Conservation (phyloP, 768 basidiomycete genomes). For the Infundibulicybe gibba region DNA sequence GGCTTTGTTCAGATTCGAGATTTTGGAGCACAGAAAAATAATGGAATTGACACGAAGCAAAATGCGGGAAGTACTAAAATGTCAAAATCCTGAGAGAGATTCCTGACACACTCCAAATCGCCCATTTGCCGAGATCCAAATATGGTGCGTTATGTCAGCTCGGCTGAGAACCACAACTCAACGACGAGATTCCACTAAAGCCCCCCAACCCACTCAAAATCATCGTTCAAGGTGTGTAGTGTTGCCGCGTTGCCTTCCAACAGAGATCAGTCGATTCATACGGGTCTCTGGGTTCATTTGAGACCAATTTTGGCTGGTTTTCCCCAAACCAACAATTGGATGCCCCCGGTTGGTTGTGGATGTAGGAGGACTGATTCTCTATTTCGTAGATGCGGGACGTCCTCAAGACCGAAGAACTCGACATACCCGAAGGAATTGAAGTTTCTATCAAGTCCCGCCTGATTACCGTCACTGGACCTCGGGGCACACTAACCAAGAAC, state of each 20-base stretch:
- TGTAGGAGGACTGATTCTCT: constrained; percentile 10
- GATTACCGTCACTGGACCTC: constrained; percentile 88
- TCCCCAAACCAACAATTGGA: constrained; percentile 24
- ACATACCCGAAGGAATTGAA: constrained; percentile 81
- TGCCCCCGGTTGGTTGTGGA: constrained; percentile 30
- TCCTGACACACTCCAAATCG: no score
- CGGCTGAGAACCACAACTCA: constrained; percentile 11
- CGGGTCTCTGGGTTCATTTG: constrained; percentile 9
- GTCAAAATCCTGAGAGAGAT: no score
- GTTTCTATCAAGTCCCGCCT: constrained; percentile 88
- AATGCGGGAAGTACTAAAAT: no score
- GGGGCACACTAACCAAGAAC: constrained; percentile 90
- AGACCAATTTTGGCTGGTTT: constrained; percentile 17
- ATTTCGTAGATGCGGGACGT: constrained; percentile 82
- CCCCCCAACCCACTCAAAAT: constrained; percentile 30
- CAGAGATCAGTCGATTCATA: constrained; percentile 11
- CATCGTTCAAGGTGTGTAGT: constrained; percentile 38
- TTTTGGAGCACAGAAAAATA: no score
- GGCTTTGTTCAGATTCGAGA: no score
- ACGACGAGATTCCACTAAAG: constrained; percentile 12
- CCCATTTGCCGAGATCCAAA: no score
- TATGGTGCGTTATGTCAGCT: constrained; percentile 29
- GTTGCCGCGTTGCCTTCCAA: constrained; percentile 8
- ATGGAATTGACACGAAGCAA: no score
- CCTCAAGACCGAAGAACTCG: constrained; percentile 90